Evolutionary conservation across 768 basidiomycete species (phyloP), one percentile per base, ranked within the genome.

Genomic region (Candolleomyces aberdarensis): DNA sequence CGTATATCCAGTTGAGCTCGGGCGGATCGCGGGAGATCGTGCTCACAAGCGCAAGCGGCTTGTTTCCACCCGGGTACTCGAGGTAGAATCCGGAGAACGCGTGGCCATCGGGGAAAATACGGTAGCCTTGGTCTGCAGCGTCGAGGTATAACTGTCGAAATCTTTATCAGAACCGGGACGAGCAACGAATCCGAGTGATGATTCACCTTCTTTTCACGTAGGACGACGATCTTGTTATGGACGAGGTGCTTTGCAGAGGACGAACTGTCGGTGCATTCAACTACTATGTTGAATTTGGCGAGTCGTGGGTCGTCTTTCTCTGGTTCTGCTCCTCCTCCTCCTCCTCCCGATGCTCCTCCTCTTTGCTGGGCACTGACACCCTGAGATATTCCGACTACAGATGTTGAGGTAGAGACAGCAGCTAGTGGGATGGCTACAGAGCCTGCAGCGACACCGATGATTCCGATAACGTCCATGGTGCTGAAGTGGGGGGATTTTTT

Each of bases 1-100:
- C 68, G 57, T 70, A 74, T n/a, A 74, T 70, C 72, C 72, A 74
- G 49, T 72, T 74, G 20, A 72, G 66, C 61, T 74, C 72, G 1
- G 72, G 72, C 11, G 71, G 72, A 19, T 74, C 70, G 4, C 47
- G 48, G 7, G 66, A 65, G 57, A 74, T 74, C 6, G 72, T 74
- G 68, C 69, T 69, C 46, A 72, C 72, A 22, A 72, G 70, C 14
- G 67, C 69, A 0, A 69, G 59, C 2, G 70, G 68, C 51, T 71
- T 74, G 4, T 57, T 32, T 0, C 64, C 71, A 8, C 59, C 65
- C 3, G 72, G 72, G 32, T 72, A 72, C 3, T 74, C 72, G 62
- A 71, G 57, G 56, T 69, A 74, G 59, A 74, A 74, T 0, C 72
- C 72, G 0, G 72, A 67, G 61, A 72, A 74, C 0, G 71, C 66